Evolutionary conservation across 148 eudicot genomes (phyloP).

Genomic region (Camellia granthamiana): DNA sequence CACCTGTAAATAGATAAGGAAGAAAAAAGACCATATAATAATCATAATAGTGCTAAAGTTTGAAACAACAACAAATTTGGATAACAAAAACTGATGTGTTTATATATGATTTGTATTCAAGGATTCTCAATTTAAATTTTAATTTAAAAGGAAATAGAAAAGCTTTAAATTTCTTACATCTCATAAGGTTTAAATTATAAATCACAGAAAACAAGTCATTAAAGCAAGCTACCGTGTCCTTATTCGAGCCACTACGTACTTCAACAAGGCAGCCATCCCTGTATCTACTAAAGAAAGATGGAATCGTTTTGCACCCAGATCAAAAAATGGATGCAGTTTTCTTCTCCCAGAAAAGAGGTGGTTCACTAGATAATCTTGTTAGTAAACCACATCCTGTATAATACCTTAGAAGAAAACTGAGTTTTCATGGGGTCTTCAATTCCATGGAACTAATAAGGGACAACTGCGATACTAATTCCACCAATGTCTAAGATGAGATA

Average conservation of each 20-base stretch:
- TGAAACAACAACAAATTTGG: neutral
- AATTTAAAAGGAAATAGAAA: neutral
- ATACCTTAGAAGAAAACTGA: neutral
- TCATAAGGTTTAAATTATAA: no score
- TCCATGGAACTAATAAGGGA: neutral
- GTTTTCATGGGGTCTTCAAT: neutral
- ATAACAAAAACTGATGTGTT: neutral
- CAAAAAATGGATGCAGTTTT: neutral
- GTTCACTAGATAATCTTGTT: neutral
- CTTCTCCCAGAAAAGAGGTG: neutral
- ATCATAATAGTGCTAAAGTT: neutral
- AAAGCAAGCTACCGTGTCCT: no score
- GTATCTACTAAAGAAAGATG: no score
- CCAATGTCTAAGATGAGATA: neutral
- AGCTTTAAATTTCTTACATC: neutral
- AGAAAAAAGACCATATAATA: neutral
- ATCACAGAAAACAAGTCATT: no score
- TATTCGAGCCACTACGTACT: no score
- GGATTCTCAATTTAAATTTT: neutral
- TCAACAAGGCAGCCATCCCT: no score
- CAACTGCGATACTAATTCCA: conserved; percentile 1
- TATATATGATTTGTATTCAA: neutral
- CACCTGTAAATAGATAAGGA: conserved; percentile 43
- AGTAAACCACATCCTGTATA: neutral
- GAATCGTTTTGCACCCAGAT: no score